Percentiles rank a stretch among this genome's conserved stretches.
These are phyloP conservation scores for Pythium coloratum DNA, from an alignment of 352 stramenopile genomes.

Conservation along the genomic window DNA sequence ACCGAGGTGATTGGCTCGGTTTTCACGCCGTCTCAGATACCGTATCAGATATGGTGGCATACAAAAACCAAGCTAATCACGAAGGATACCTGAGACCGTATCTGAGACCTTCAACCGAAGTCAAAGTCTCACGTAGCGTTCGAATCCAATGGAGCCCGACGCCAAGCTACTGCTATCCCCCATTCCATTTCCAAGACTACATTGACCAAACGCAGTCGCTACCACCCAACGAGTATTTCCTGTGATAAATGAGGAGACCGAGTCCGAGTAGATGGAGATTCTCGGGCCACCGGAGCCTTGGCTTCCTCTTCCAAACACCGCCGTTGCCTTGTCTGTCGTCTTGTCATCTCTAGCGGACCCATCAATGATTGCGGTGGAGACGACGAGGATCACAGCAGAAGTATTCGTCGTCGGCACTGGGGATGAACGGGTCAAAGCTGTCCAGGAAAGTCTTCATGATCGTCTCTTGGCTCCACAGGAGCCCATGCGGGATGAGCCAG, in stretches of 20 bases:
- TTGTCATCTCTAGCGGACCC: too few species aligned
- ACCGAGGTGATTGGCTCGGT: neutral
- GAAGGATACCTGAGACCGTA: neutral
- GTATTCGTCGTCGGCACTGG: neutral
- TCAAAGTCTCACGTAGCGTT: neutral
- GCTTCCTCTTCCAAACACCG: too few species aligned
- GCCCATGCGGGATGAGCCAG: too few species aligned
- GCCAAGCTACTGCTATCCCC: neutral
- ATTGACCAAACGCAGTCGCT: neutral
- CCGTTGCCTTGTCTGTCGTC: too few species aligned
- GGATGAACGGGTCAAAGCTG: conserved; percentile 6
- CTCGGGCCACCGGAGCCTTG: too few species aligned
- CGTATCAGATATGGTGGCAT: neutral
- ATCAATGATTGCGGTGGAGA: too few species aligned
- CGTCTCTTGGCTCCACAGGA: too few species aligned
- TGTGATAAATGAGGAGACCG: neutral
- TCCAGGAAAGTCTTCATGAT: conserved; percentile 2
- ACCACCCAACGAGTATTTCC: neutral
- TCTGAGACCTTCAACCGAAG: neutral
- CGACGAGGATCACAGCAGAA: neutral
- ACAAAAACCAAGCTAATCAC: neutral
- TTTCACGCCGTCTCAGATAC: neutral
- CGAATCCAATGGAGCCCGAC: neutral
- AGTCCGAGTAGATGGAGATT: conserved; percentile 8
- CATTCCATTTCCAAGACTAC: neutral